These are phyloP conservation scores for Leonotis leonurus DNA, from an alignment of 257 asterid genomes.

Conservation along the genomic window DNA sequence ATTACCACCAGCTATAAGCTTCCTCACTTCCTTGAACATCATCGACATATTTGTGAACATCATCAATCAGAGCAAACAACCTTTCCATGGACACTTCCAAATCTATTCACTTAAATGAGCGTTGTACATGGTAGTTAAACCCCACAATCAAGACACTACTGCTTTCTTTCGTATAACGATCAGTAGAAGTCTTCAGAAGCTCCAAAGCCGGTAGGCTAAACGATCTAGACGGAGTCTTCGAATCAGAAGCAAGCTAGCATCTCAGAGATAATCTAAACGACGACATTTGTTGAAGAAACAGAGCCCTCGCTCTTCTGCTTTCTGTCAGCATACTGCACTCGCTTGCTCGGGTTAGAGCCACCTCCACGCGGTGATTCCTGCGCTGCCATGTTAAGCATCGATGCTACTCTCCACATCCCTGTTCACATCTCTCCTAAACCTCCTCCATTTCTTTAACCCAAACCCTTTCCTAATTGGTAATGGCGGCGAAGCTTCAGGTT, in stretches of 20 bases:
- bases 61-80: no score
- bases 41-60: no score
- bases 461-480: slow-evolving; percentile 28
- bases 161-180: slow-evolving; percentile 75
- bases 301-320: slow-evolving; percentile 52
- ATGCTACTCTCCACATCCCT: slow-evolving; percentile 29
- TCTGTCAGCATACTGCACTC: slow-evolving; percentile 29
- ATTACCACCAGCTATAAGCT: slow-evolving; percentile 16
- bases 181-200: slow-evolving; percentile 66
- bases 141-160: slow-evolving; percentile 81
- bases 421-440: slow-evolving; percentile 51
- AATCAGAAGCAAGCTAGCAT: slow-evolving; percentile 34
- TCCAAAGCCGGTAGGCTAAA: slow-evolving; percentile 69
- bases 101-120: no score
- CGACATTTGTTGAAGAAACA: slow-evolving; percentile 62
- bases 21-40: slow-evolving; percentile 45
- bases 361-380: slow-evolving; percentile 26
- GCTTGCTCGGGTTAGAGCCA: slow-evolving; percentile 30
- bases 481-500: slow-evolving; percentile 2
- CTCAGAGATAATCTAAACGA: slow-evolving; percentile 31
- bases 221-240: slow-evolving; percentile 34
- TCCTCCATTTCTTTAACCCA: slow-evolving; percentile 81
- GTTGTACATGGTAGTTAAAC: slow-evolving; percentile 66
- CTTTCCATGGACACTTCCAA: no score
- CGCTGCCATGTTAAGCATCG: slow-evolving; percentile 21